Evolutionary conservation across 306 rosid genomes (phyloP).

Genomic region (Cucumis melo): DNA sequence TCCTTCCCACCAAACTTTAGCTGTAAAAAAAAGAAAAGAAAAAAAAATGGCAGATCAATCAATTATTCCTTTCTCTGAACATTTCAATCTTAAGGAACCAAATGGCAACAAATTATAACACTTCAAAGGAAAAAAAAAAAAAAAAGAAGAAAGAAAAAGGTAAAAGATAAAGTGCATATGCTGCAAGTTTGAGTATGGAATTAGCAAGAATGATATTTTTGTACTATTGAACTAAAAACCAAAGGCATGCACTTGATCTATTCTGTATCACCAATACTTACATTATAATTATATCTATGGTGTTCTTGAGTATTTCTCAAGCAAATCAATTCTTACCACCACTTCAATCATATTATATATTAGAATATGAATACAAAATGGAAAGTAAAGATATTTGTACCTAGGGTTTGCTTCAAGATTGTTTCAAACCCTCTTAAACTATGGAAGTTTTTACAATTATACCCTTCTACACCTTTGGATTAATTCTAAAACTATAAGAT

Average conservation of each 20-base stretch:
- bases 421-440: background rate
- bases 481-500: too few relatives aligned
- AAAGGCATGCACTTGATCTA: background rate
- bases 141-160: background rate
- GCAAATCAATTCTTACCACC: background rate
- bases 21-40: background rate
- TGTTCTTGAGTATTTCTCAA: background rate
- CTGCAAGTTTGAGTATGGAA: slow-evolving; percentile 27
- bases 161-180: slow-evolving; percentile 9
- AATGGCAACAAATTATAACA: slow-evolving; percentile 2
- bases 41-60: background rate
- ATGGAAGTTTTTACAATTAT: background rate
- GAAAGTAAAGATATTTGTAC: background rate
- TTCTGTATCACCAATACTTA: background rate
- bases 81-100: slow-evolving; percentile 7
- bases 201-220: slow-evolving; percentile 31
- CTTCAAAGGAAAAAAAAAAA: background rate
- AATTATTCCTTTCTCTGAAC: background rate
- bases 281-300: background rate
- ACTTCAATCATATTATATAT: background rate
- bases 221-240: background rate
- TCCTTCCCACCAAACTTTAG: slow-evolving; percentile 2
- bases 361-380: background rate
- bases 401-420: background rate
- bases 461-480: too few relatives aligned